Percentiles rank a stretch among this genome's conserved stretches.
Evolutionary conservation across 345 rosid species (phyloP).

Genomic region (Angophora floribunda): DNA sequence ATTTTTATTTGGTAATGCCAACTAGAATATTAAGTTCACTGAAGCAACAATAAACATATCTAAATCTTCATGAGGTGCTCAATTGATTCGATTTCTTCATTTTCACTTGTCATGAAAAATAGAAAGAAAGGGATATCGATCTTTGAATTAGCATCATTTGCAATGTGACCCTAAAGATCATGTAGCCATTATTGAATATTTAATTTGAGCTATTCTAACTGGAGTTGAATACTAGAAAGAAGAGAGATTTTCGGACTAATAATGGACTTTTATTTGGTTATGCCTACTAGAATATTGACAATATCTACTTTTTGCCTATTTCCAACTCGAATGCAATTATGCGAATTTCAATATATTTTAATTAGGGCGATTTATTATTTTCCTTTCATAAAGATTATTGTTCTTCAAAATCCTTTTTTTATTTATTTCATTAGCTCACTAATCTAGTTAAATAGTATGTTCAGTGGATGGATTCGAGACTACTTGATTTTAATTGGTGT

Average conservation of each 20-base stretch:
- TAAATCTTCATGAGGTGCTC: not conserved
- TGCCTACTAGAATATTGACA: not conserved
- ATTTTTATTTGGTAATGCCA: too few species aligned
- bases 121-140: not conserved
- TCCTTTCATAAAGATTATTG: not conserved
- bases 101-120: not conserved
- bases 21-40: too few species aligned
- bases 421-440: not conserved
- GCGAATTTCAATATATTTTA: not conserved
- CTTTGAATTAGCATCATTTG: accelerated
- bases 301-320: not conserved
- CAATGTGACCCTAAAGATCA: not conserved
- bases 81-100: not conserved
- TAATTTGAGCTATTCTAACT: not conserved
- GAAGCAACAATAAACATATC: too few species aligned
- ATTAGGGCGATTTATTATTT: not conserved
- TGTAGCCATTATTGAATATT: not conserved
- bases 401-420: not conserved
- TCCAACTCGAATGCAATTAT: not conserved
- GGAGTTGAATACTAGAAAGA: not conserved
- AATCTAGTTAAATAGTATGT: not conserved
- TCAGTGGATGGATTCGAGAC: not conserved
- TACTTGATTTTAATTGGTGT: not conserved
- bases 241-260: not conserved
- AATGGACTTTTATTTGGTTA: not conserved